Conservation (phyloP, 208 protist genomes). For the Paratrypanosoma confusum region DNA sequence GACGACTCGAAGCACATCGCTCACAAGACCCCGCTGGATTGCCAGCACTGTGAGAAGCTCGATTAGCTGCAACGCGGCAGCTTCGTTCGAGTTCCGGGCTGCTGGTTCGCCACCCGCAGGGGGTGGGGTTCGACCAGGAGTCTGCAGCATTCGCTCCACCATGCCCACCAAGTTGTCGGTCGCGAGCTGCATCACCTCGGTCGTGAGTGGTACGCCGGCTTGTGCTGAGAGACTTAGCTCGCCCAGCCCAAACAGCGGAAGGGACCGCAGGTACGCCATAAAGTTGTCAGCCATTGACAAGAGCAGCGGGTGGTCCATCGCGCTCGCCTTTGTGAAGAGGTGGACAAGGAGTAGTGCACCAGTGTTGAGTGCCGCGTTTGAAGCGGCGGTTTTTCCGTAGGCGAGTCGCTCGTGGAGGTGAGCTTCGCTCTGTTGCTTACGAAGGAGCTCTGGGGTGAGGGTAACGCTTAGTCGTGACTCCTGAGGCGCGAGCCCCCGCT, state of each 20-base stretch:
- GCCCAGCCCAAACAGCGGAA: constrained; percentile 50
- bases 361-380: constrained; percentile 64
- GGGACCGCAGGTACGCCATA: constrained; percentile 57
- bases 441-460: constrained; percentile 68
- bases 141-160: constrained; percentile 26
- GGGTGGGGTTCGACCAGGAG: no score
- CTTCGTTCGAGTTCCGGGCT: no score
- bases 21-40: constrained; percentile 60
- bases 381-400: no score
- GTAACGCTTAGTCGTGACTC: constrained; percentile 28
- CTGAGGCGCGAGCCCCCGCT: constrained; percentile 13
- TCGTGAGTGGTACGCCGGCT: constrained; percentile 11
- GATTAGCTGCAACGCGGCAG: no score
- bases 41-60: constrained; percentile 62
- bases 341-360: constrained; percentile 73
- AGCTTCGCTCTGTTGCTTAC: constrained; percentile 29
- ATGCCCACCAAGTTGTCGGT: constrained; percentile 36
- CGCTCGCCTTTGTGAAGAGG: constrained; percentile 35
- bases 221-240: constrained; percentile 17
- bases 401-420: no score
- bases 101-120: no score
- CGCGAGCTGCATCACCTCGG: constrained; percentile 45
- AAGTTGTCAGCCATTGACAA: no score
- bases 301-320: constrained; percentile 46
- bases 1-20: constrained; percentile 49